These are phyloP conservation scores for Plasmodium knowlesi DNA, from an alignment of 169 alveolate species.

Conservation along the genomic window DNA sequence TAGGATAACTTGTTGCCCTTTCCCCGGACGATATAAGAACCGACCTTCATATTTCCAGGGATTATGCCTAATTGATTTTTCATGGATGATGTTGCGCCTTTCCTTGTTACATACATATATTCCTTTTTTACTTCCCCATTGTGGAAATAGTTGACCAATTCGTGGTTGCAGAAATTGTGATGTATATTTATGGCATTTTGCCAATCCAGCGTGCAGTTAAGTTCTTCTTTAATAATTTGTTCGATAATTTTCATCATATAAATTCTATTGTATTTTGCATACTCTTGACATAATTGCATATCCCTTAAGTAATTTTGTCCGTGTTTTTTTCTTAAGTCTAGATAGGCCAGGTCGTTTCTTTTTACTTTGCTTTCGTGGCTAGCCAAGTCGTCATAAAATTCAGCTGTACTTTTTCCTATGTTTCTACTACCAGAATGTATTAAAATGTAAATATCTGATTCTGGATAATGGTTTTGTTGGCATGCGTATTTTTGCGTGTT, in stretches of 20 bases:
- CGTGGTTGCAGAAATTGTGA: slow-evolving; percentile 83
- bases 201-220: slow-evolving; percentile 66
- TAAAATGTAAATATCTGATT: slow-evolving; percentile 81
- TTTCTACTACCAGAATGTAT: slow-evolving; percentile 85
- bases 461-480: background rate
- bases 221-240: slow-evolving; percentile 59
- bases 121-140: slow-evolving; percentile 75
- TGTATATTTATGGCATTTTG: slow-evolving; percentile 78
- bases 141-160: slow-evolving; percentile 68
- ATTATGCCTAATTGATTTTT: slow-evolving; percentile 82
- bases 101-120: slow-evolving; percentile 81
- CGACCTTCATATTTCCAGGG: slow-evolving; percentile 80
- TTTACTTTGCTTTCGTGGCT: slow-evolving; percentile 73
- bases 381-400: slow-evolving; percentile 79
- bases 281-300: slow-evolving; percentile 82
- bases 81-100: slow-evolving; percentile 81
- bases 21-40: slow-evolving; percentile 63
- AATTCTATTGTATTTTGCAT: slow-evolving; percentile 77
- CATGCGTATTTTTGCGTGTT: background rate
- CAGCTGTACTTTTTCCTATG: slow-evolving; percentile 84
- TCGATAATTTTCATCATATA: slow-evolving; percentile 78
- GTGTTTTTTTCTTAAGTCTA: slow-evolving; percentile 48
- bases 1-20: slow-evolving; percentile 73
- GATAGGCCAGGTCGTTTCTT: slow-evolving; percentile 72
- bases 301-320: slow-evolving; percentile 82